Base-by-base conservation (phyloP, 2,329 filamentous ascomycete species). In the Chaetomium sp. region DNA sequence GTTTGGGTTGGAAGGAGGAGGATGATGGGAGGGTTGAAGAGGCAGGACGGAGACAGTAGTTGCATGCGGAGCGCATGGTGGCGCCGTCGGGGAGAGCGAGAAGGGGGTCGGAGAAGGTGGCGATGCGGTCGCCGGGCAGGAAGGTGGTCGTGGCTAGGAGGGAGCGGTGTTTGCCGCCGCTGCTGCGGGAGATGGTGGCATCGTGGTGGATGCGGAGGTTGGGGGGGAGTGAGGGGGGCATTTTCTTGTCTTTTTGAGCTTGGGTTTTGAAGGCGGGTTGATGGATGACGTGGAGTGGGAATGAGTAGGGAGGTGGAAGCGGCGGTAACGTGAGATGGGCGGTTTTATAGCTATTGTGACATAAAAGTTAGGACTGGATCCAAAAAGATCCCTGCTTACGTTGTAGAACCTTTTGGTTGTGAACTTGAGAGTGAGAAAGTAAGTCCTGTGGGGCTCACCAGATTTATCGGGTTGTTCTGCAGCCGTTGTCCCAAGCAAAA, bases 81-180 rank as follows among this genome's bases (percentile, higher is more conserved):
- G 71, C 66, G 40, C 71, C 71, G 42, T 75, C 71, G 3, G 80
- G 77, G 32, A 82, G 70, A 14, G 77, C 75, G 46, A 82, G 65
- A 41, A 74, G 68, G 5, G 74, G 73, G 12, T 68, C 68, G 33
- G 62, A 56, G 64, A 82, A 79, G 41, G 67, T 64, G 56, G 73
- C 72, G 61, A 84, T 75, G 54, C 69, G 61, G 34, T 71, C 67
- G 62, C 79, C 79, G 0, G 80, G 70, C 3, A 56, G 19, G 66
- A 79, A 76, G 59, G 68, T 4, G 45, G 65, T 69, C 14, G 72
- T 70, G 37, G 79, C 72, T 54, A 69, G 66, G 36, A 84, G 71
- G 55, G 71, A 69, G 59, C 80, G 79, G 57, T 49, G 50, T 32
- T 37, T 52, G 44, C 19, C 19, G 19, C 19, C 19, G 19, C 19